Conservation (phyloP, 306 rosid genomes). For the Inga leiocalycina region DNA sequence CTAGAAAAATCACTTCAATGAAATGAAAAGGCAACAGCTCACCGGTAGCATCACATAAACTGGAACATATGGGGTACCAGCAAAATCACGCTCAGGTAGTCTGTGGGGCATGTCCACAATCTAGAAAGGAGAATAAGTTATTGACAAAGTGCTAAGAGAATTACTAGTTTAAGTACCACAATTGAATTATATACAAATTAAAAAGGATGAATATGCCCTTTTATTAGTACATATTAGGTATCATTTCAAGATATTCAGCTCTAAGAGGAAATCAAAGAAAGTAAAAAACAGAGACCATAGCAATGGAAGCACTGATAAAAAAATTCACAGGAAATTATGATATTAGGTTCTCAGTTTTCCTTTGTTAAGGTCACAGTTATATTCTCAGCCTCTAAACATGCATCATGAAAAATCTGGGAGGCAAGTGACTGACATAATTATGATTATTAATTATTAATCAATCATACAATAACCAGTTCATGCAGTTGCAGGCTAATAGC, state of each 20-base stretch:
- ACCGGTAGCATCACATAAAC: conserved; percentile 93
- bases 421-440: conserved; percentile 4
- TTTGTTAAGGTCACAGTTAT: neutral
- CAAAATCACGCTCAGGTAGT: conserved; percentile 74
- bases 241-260: conserved; percentile 25
- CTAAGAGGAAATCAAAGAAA: neutral
- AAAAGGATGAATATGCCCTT: conserved; percentile 6
- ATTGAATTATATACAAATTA: conserved; percentile 27
- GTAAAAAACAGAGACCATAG: neutral
- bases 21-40: conserved; percentile 43
- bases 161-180: conserved; percentile 16
- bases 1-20: conserved; percentile 13
- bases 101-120: conserved; percentile 56
- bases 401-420: conserved; percentile 2
- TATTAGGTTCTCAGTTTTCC: conserved; percentile 11
- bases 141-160: conserved; percentile 19
- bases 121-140: conserved; percentile 47
- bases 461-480: conserved; percentile 25
- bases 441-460: neutral
- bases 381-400: conserved; percentile 14
- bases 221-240: conserved; percentile 16
- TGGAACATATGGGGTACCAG: conserved; percentile 80
- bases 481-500: conserved; percentile 15
- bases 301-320: conserved; percentile 12
- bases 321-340: conserved; percentile 11